Conservation (phyloP, 1,284 basidiomycete genomes). For the Ceratobasidium papillatum region DNA sequence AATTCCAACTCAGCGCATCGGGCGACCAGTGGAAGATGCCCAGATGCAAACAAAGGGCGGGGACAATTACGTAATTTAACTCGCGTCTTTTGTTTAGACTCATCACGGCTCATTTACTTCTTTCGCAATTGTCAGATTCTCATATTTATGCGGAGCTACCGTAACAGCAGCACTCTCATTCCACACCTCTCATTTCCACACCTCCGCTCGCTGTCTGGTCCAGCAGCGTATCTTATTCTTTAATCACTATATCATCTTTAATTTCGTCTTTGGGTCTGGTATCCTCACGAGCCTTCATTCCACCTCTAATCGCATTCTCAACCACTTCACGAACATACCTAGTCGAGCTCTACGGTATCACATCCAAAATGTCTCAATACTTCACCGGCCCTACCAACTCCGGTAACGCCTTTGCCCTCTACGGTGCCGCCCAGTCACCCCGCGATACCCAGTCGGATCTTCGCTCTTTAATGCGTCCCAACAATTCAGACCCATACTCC, state of each 20-base stretch:
- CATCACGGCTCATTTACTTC: neutral
- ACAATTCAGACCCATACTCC: conserved; percentile 14
- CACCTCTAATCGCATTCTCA: neutral
- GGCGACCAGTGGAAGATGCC: neutral
- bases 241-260: conserved; percentile 29
- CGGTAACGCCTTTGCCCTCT: conserved; percentile 32
- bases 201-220: conserved; percentile 32
- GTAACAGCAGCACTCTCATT: neutral
- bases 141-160: conserved; percentile 30
- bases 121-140: conserved; percentile 9
- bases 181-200: conserved; percentile 6
- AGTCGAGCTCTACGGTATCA: neutral
- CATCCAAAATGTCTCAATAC: conserved; percentile 29
- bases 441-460: conserved; percentile 38
- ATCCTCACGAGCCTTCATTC: conserved; percentile 21
- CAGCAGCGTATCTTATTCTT: conserved; percentile 11
- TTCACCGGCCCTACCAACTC: conserved; percentile 22
- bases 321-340: neutral
- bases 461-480: conserved; percentile 38
- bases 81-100: conserved; percentile 28
- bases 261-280: conserved; percentile 28
- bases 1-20: neutral
- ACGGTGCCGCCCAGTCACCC: conserved; percentile 38
- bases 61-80: conserved; percentile 11
- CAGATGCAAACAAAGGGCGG: conserved; percentile 24